Evolutionary conservation across 805 yeast genomes (phyloP).

Genomic region (Metschnikowia matae): DNA sequence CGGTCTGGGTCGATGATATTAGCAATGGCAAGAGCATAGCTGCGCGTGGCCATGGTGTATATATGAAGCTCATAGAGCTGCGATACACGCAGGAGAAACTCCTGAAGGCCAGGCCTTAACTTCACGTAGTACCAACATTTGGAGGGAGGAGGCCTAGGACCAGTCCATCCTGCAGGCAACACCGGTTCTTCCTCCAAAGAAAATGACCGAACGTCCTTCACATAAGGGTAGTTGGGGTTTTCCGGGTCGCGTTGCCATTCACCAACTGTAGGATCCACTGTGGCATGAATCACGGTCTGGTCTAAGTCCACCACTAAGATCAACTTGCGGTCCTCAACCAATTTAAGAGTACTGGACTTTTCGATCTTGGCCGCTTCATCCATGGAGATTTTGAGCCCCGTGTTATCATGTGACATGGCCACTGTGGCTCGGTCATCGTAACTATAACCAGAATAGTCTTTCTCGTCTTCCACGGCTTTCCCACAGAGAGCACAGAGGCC

Average conservation of each 20-base stretch:
- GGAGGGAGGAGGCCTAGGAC: constrained; percentile 55
- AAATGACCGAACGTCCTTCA: constrained; percentile 77
- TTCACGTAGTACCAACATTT: constrained; percentile 90
- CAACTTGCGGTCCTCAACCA: constrained; percentile 61
- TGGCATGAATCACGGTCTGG: constrained; percentile 96
- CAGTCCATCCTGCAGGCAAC: constrained; percentile 53
- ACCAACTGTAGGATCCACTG: constrained; percentile 95
- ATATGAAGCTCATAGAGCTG: constrained; percentile 83
- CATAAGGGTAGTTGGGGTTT: constrained; percentile 80
- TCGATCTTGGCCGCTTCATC: constrained; percentile 87
- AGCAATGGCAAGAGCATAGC: constrained; percentile 88
- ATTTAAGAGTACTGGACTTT: constrained; percentile 54
- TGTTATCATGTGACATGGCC: constrained; percentile 83
- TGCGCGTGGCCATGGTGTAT: constrained; percentile 96
- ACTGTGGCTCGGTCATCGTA: constrained; percentile 76
- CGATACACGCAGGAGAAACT: constrained; percentile 63
- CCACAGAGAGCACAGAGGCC: constrained; percentile 96
- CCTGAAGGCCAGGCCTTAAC: constrained; percentile 78
- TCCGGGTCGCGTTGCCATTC: constrained; percentile 89
- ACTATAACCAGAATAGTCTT: constrained; percentile 69
- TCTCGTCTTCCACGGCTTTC: constrained; percentile 59
- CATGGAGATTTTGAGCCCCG: constrained; percentile 76
- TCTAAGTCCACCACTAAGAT: constrained; percentile 94
- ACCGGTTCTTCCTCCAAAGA: constrained; percentile 71
- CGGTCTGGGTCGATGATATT: constrained; percentile 89